Evolutionary conservation across 306 rosid species (phyloP).

Genomic region (Cucumis melo): DNA sequence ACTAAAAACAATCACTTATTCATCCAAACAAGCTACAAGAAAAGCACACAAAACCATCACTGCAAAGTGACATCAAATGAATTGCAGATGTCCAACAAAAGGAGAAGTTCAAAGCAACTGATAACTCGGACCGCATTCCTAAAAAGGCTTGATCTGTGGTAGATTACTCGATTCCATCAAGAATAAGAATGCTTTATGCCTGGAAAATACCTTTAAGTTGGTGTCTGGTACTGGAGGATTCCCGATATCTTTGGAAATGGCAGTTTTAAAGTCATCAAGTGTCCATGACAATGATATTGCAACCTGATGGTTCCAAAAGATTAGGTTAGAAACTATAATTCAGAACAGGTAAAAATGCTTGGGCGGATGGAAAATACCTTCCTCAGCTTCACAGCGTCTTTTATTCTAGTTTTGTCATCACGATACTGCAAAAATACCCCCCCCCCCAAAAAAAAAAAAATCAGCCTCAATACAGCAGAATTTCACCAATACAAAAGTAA

Average conservation of each 20-base stretch:
- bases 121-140: neutral
- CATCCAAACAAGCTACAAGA: neutral
- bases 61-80: neutral
- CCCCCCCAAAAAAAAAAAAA: neutral
- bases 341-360: slow-evolving; percentile 9
- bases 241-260: slow-evolving; percentile 38
- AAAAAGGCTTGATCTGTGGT: neutral
- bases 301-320: slow-evolving; percentile 32
- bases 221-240: slow-evolving; percentile 48
- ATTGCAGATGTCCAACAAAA: neutral
- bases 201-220: slow-evolving; percentile 46
- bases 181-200: neutral
- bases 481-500: neutral
- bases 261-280: slow-evolving; percentile 49
- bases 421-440: slow-evolving; percentile 40
- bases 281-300: slow-evolving; percentile 44
- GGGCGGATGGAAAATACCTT: slow-evolving; percentile 40
- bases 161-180: neutral
- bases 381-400: slow-evolving; percentile 69
- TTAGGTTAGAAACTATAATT: slow-evolving; percentile 6
- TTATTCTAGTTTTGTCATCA: slow-evolving; percentile 56
- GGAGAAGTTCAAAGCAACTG: neutral
- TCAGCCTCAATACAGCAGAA: neutral
- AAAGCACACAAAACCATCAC: neutral
- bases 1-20: neutral